Evolutionary conservation across 2,329 filamentous ascomycete genomes (phyloP).

Genomic region (Tolypocladium tundrense): DNA sequence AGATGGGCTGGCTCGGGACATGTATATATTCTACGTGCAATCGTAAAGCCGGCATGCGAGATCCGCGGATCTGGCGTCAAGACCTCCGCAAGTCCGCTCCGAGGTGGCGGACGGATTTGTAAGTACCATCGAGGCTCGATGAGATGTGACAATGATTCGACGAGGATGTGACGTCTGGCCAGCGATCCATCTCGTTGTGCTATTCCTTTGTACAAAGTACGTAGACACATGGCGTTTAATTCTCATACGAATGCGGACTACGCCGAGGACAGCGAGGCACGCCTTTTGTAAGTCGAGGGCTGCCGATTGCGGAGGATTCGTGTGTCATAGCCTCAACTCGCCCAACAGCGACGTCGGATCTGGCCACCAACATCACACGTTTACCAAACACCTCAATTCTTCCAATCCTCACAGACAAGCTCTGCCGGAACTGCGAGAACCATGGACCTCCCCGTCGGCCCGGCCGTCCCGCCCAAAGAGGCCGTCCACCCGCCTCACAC

Average conservation of each 20-base stretch:
- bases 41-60: neutral
- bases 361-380: neutral
- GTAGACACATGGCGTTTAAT: too few relatives aligned
- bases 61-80: too few relatives aligned
- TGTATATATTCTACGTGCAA: too few relatives aligned
- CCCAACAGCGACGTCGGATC: neutral
- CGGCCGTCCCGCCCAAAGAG: neutral
- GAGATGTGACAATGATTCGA: neutral
- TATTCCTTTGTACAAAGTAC: too few relatives aligned
- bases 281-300: neutral
- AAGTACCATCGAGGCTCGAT: neutral
- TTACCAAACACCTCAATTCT: neutral
- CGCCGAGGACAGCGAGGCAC: neutral
- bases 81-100: neutral
- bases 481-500: conserved; percentile 2
- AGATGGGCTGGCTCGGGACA: neutral
- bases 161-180: neutral
- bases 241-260: too few relatives aligned
- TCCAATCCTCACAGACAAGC: neutral
- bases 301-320: neutral
- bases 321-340: neutral
- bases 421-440: neutral
- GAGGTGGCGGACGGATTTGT: neutral
- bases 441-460: neutral
- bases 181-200: neutral